These are phyloP conservation scores for Xerophyta viscosa DNA, from an alignment of 106 monocot species.

Conservation along the genomic window DNA sequence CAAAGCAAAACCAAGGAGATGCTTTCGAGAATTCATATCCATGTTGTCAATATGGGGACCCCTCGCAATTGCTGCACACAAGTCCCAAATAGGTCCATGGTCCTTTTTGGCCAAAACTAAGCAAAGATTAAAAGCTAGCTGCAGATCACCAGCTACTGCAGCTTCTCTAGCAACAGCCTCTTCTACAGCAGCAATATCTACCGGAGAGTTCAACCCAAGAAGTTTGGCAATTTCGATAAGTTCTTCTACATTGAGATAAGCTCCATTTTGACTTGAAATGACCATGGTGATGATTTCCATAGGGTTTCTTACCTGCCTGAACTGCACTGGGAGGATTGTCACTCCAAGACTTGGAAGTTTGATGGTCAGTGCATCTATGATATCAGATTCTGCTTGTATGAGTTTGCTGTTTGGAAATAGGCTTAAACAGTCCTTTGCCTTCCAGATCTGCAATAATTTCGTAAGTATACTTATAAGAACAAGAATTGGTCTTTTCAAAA, in stretches of 20 bases:
- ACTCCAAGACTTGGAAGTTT: slow-evolving; percentile 90
- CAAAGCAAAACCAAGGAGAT: slow-evolving; percentile 86
- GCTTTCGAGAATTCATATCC: slow-evolving; percentile 59
- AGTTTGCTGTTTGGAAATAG: slow-evolving; percentile 63
- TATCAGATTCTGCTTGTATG: slow-evolving; percentile 68
- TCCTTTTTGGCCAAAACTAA: slow-evolving; percentile 65
- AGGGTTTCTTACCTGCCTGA: slow-evolving; percentile 78
- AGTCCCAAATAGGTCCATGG: slow-evolving; percentile 85
- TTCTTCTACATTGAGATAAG: slow-evolving; percentile 87
- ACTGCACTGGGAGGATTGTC: slow-evolving; percentile 88
- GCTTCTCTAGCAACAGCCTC: slow-evolving; percentile 91
- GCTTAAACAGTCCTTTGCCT: slow-evolving; percentile 82
- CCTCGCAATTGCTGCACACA: slow-evolving; percentile 88
- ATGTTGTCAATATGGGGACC: slow-evolving; percentile 78
- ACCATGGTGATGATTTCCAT: slow-evolving; percentile 83
- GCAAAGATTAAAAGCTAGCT: slow-evolving; percentile 86
- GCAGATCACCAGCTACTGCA: slow-evolving; percentile 78
- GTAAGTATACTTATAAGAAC: neutral
- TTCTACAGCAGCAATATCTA: slow-evolving; percentile 66
- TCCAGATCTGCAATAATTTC: slow-evolving; percentile 67
- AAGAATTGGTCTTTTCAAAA: too few species aligned
- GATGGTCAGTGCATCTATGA: slow-evolving; percentile 77
- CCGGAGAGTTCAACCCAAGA: slow-evolving; percentile 65
- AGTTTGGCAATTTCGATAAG: slow-evolving; percentile 80
- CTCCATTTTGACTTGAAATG: slow-evolving; percentile 66